Percentiles rank a stretch among this genome's conserved stretches.
phyloP scores from a whole-genome alignment of 2,329 filamentous ascomycete genomes.

The Verticillium longisporum region DNA sequence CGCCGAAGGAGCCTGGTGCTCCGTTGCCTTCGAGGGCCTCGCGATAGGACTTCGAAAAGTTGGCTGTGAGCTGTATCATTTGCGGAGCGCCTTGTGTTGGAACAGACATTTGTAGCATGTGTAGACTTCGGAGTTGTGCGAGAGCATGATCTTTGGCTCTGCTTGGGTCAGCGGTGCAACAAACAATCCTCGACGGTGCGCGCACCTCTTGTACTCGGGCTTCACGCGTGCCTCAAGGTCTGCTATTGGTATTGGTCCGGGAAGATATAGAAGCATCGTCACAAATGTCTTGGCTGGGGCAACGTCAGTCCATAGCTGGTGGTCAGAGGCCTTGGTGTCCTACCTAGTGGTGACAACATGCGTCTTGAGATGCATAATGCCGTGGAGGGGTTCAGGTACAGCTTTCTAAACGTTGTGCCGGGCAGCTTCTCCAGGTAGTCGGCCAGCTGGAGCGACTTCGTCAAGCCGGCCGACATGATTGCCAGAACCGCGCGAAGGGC shows the following conservation, averaged over 20 bases:
- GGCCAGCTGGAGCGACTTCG: conserved; percentile 56
- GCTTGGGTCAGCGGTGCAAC: conserved; percentile 7
- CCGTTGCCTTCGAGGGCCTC: conserved; percentile 84
- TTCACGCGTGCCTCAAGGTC: conserved; percentile 85
- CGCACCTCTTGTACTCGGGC: conserved; percentile 42
- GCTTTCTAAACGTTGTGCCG: conserved; percentile 79
- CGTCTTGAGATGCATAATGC: conserved; percentile 92
- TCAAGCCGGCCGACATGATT: conserved; percentile 38
- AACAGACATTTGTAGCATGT: conserved; percentile 67
- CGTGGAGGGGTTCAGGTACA: conserved; percentile 95
- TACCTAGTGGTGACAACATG: conserved; percentile 90
- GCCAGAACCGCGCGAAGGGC: not conserved
- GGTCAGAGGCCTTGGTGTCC: conserved; percentile 12
- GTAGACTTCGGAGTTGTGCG: conserved; percentile 73
- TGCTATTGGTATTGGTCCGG: conserved; percentile 66
- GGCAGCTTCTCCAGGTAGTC: conserved; percentile 92
- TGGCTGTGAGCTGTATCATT: conserved; percentile 69
- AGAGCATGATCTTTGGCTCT: conserved; percentile 81
- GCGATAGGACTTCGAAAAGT: conserved; percentile 77
- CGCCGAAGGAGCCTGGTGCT: conserved; percentile 81
- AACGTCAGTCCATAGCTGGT: not conserved
- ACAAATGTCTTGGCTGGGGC: conserved; percentile 81
- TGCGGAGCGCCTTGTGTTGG: conserved; percentile 56
- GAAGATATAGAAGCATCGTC: conserved; percentile 91
- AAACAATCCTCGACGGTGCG: not conserved